Evolutionary conservation across 208 protist genomes (phyloP).

Genomic region (Leishmania major): DNA sequence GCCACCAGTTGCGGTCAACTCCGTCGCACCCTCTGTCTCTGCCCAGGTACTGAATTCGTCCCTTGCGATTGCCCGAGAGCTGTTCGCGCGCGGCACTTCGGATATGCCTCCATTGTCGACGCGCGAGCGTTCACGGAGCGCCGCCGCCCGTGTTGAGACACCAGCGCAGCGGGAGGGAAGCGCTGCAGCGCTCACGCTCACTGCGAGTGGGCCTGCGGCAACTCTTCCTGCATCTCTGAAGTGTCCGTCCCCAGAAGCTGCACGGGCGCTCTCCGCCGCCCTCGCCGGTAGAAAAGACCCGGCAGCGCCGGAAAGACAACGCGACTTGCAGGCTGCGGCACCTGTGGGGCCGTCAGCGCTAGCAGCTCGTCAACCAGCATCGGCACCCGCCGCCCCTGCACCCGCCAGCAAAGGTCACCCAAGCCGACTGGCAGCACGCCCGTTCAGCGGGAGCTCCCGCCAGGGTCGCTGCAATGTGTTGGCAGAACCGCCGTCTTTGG

Average conservation of each 20-base stretch:
- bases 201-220: not conserved
- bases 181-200: not conserved
- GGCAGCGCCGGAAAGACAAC: not conserved
- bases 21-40: not conserved
- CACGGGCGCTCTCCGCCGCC: not conserved
- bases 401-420: not conserved
- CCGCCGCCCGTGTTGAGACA: not conserved
- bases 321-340: not conserved
- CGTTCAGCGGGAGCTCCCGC: not conserved
- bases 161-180: slow-evolving; percentile 3
- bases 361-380: not conserved
- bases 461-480: not conserved
- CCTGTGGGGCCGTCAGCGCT: not conserved
- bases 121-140: slow-evolving; percentile 5
- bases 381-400: not conserved
- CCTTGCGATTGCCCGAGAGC: slow-evolving; percentile 12
- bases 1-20: not conserved
- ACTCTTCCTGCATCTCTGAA: not conserved
- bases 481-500: slow-evolving; percentile 3
- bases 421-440: not conserved
- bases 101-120: not conserved
- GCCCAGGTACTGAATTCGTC: not conserved
- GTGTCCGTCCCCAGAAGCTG: not conserved
- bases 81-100: slow-evolving; percentile 12
- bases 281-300: not conserved